phyloP scores from a whole-genome alignment of 441 rosid genomes.

The Macaranga tanarius region DNA sequence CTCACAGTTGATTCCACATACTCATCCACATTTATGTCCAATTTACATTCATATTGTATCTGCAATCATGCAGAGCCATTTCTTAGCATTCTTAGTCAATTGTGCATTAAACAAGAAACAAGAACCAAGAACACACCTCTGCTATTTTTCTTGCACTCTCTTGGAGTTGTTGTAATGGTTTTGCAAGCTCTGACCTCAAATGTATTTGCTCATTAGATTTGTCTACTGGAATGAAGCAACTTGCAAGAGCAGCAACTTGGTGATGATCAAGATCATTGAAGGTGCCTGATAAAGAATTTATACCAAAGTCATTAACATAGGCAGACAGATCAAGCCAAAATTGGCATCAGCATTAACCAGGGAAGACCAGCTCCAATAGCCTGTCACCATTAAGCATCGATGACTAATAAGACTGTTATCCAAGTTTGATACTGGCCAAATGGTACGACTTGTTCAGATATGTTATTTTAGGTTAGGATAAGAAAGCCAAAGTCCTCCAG shows the following conservation, averaged over 20 bases:
- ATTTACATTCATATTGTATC: constrained; percentile 97
- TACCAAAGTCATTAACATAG: neutral
- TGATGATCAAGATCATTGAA: constrained; percentile 96
- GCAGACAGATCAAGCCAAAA: neutral
- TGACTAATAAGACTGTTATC: neutral
- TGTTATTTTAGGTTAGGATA: neutral
- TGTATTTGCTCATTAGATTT: constrained; percentile 85
- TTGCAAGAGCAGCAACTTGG: constrained; percentile 97
- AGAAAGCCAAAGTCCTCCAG: neutral
- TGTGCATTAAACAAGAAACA: neutral
- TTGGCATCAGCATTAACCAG: constrained; percentile 1
- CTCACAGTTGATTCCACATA: constrained; percentile 94
- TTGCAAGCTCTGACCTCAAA: constrained; percentile 84
- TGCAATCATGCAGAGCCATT: constrained; percentile 31
- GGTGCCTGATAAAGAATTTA: constrained; percentile 53
- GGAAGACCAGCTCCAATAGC: constrained; percentile 12
- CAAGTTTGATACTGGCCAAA: constrained; percentile 2
- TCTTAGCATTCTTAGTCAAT: constrained; percentile 10
- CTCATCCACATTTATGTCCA: constrained; percentile 84
- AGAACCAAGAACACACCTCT: constrained; percentile 52
- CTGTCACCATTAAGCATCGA: neutral
- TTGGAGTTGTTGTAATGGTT: constrained; percentile 94
- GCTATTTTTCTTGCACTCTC: constrained; percentile 95
- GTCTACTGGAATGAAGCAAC: constrained; percentile 98
- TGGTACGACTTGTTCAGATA: neutral